A percentile compares a stretch with the other conserved stretches of the same genome.
Conservation (phyloP, 805 yeast species). For the Metschnikowia dekortorum region DNA sequence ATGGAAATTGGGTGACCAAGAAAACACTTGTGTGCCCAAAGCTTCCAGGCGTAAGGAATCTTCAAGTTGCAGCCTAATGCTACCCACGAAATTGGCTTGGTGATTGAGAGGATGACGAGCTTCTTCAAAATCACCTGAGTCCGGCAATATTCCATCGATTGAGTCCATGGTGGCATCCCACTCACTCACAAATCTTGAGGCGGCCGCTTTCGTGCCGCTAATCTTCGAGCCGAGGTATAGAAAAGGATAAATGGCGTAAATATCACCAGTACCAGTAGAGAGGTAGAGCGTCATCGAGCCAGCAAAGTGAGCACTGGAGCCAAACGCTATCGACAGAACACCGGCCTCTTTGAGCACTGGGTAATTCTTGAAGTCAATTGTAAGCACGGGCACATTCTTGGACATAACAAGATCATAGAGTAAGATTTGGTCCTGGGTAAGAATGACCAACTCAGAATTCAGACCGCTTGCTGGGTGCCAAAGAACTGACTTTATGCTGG, state of each 20-base stretch:
- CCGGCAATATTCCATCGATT: conserved; percentile 9
- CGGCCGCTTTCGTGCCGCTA: conserved; percentile 8
- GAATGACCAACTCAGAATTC: conserved; percentile 13
- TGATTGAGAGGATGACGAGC: conserved; percentile 4
- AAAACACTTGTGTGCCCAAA: neutral
- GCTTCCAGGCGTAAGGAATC: conserved; percentile 6
- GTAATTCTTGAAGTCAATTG: conserved; percentile 3
- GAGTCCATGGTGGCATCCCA: conserved; percentile 4
- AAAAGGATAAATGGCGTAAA: conserved; percentile 15
- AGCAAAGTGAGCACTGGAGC: conserved; percentile 10
- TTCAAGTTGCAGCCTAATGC: conserved; percentile 3
- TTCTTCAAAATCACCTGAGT: conserved; percentile 6
- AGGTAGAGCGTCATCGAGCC: conserved; percentile 15
- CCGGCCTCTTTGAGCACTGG: conserved; percentile 4
- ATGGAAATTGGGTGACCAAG: neutral
- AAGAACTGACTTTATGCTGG: conserved; percentile 3
- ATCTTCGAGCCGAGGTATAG: conserved; percentile 5
- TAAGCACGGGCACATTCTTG: conserved; percentile 8
- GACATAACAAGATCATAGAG: conserved; percentile 14
- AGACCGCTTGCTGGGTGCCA: conserved; percentile 18
- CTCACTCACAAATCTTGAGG: conserved; percentile 8
- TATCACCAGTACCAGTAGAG: conserved; percentile 8
- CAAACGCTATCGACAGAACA: conserved; percentile 14
- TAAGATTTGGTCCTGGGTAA: conserved; percentile 7
- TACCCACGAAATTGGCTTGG: conserved; percentile 7